These are phyloP conservation scores for Magnaporthiopsis poae DNA, from an alignment of 2,329 filamentous ascomycete genomes.

Conservation along the genomic window DNA sequence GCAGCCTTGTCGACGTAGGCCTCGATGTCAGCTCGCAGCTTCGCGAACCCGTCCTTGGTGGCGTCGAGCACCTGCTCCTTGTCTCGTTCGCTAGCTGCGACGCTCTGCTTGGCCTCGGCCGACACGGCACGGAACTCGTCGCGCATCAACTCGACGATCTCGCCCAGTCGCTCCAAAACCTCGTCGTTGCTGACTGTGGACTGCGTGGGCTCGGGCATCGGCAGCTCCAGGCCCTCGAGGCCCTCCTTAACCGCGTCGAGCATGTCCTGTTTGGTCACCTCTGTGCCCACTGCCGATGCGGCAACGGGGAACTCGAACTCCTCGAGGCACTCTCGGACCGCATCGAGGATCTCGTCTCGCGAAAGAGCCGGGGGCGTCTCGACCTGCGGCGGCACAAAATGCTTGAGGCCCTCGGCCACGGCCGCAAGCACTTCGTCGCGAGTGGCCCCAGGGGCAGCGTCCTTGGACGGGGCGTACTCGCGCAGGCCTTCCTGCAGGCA, in stretches of 20 bases:
- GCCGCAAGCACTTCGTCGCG: constrained; percentile 78
- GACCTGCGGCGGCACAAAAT: constrained; percentile 65
- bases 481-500: constrained; percentile 79
- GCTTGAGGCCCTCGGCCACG: constrained; percentile 74
- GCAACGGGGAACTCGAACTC: constrained; percentile 68
- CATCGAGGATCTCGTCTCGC: constrained; percentile 71
- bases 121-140: constrained; percentile 51
- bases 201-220: constrained; percentile 29
- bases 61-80: constrained; percentile 83
- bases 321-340: constrained; percentile 77
- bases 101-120: constrained; percentile 64
- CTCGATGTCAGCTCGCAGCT: constrained; percentile 70
- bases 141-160: constrained; percentile 53
- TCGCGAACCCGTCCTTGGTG: constrained; percentile 77
- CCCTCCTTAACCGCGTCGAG: constrained; percentile 54
- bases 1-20: constrained; percentile 65
- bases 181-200: constrained; percentile 34
- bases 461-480: constrained; percentile 53
- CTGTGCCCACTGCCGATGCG: constrained; percentile 41
- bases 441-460: constrained; percentile 51
- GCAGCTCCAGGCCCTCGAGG: constrained; percentile 40
- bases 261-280: constrained; percentile 54
- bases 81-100: constrained; percentile 66
- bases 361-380: constrained; percentile 61
- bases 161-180: constrained; percentile 47